phyloP scores from a whole-genome alignment of 78 protist genomes.

The Speleostelium caveatum region DNA sequence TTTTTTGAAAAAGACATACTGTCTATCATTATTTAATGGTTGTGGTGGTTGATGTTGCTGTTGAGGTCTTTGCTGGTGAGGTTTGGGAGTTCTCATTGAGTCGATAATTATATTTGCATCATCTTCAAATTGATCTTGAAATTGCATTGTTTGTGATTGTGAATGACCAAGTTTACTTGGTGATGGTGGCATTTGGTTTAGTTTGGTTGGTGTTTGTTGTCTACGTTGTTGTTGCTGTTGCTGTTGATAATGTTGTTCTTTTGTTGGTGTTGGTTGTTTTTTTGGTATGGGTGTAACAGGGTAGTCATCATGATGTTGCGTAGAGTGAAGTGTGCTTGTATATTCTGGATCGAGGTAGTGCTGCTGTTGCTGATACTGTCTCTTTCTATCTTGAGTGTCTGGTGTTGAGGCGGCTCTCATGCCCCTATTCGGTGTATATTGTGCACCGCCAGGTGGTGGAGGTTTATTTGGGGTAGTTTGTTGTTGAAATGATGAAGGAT shows the following conservation, averaged over 20 bases:
- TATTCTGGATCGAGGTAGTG: too few relatives aligned
- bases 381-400: too few relatives aligned
- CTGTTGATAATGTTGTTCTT: not conserved
- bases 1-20: not conserved
- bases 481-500: too few relatives aligned
- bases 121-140: not conserved
- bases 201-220: not conserved
- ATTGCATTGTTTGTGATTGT: not conserved
- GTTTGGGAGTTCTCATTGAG: not conserved
- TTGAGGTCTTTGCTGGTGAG: not conserved
- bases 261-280: not conserved
- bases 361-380: too few relatives aligned
- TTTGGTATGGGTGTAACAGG: constrained; percentile 1
- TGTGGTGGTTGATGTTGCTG: not conserved
- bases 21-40: not conserved
- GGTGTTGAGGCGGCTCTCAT: too few relatives aligned
- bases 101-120: not conserved
- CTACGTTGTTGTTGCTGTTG: not conserved
- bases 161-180: not conserved
- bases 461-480: too few relatives aligned
- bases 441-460: too few relatives aligned
- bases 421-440: too few relatives aligned
- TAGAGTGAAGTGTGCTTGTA: too few relatives aligned
- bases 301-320: too few relatives aligned
- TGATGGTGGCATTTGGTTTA: not conserved